A percentile compares a stretch with the other conserved stretches of the same genome.
These are phyloP conservation scores for Vitis cinerea DNA, from an alignment of 164 flowering plant genomes.

Conservation along the genomic window DNA sequence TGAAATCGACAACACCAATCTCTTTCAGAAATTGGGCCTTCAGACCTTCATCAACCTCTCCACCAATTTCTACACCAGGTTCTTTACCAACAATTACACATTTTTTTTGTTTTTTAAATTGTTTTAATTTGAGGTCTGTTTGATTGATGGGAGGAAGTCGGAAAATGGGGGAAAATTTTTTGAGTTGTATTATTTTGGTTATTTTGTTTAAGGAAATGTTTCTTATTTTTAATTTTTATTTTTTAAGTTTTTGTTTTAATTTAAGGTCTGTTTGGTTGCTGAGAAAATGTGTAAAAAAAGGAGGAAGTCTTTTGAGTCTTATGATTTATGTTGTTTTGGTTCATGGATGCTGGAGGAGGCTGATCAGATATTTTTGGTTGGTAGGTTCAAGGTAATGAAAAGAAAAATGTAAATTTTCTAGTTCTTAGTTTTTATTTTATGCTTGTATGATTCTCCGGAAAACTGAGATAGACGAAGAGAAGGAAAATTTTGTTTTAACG, in stretches of 20 bases:
- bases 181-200: neutral
- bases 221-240: too few species aligned
- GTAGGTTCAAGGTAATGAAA: too few species aligned
- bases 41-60: conserved; percentile 83
- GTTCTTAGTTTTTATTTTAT: neutral
- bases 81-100: neutral
- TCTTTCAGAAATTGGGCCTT: conserved; percentile 70
- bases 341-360: too few species aligned
- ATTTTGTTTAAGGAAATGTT: neutral
- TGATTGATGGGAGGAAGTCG: neutral
- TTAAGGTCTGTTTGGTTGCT: neutral
- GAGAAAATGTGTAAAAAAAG: neutral
- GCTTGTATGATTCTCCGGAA: too few species aligned
- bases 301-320: too few species aligned
- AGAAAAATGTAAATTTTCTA: neutral
- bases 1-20: conserved; percentile 70
- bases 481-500: too few species aligned
- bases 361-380: too few species aligned
- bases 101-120: neutral
- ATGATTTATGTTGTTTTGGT: too few species aligned
- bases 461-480: too few species aligned
- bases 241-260: neutral
- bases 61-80: conserved; percentile 87
- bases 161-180: neutral
- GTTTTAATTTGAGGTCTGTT: neutral